Conservation (phyloP, 345 rosid species). For the Microthlaspi erraticum region DNA sequence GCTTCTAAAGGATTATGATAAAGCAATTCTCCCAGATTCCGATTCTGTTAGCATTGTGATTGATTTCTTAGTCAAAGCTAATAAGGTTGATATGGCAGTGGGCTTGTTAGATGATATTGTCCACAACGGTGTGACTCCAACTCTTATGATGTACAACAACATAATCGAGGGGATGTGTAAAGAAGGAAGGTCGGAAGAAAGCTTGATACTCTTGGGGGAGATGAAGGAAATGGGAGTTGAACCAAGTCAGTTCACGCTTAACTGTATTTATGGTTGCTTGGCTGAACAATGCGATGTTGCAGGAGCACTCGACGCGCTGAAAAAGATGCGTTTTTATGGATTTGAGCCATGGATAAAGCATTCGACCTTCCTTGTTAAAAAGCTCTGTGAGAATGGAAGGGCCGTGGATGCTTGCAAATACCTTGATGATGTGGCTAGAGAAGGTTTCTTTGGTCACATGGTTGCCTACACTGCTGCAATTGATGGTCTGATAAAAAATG, state of each 20-base stretch:
- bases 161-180: slow-evolving; percentile 67
- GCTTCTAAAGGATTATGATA: slow-evolving; percentile 46
- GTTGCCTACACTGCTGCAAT: slow-evolving; percentile 78
- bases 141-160: slow-evolving; percentile 57
- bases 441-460: slow-evolving; percentile 80
- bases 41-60: slow-evolving; percentile 58
- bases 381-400: slow-evolving; percentile 59
- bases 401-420: slow-evolving; percentile 66
- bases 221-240: slow-evolving; percentile 66
- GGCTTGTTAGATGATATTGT: slow-evolving; percentile 61
- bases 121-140: slow-evolving; percentile 50
- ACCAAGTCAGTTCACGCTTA: slow-evolving; percentile 71
- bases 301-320: slow-evolving; percentile 65
- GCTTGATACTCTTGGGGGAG: slow-evolving; percentile 56
- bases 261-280: slow-evolving; percentile 71
- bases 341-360: slow-evolving; percentile 84
- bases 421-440: slow-evolving; percentile 64
- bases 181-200: slow-evolving; percentile 68
- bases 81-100: slow-evolving; percentile 65
- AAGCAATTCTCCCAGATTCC: slow-evolving; percentile 49
- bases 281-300: slow-evolving; percentile 62
- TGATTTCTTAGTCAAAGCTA: slow-evolving; percentile 52
- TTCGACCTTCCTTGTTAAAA: slow-evolving; percentile 66
- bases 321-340: slow-evolving; percentile 74
- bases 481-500: slow-evolving; percentile 61